These are phyloP conservation scores for Arthrobotrys entomopaga DNA, from an alignment of 2,329 filamentous ascomycete genomes.

Conservation along the genomic window DNA sequence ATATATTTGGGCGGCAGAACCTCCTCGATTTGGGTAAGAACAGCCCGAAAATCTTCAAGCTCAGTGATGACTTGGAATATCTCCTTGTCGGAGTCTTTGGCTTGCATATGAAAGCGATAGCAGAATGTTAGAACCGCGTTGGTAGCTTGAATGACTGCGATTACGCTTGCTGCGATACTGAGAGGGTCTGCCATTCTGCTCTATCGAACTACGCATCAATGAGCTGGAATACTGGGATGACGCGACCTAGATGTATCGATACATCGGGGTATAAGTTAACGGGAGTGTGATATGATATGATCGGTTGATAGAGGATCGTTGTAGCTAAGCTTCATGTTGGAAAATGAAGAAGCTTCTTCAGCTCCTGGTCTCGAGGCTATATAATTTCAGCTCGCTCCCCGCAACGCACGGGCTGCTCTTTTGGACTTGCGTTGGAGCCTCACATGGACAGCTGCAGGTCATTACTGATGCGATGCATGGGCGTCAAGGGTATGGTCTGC, in stretches of 20 bases:
- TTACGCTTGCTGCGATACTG: constrained; percentile 32
- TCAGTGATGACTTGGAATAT: constrained; percentile 27
- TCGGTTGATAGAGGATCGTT: background rate
- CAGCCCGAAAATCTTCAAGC: constrained; percentile 13
- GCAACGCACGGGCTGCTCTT: background rate
- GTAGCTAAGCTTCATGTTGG: background rate
- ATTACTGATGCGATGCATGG: background rate
- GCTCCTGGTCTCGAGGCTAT: too few relatives aligned
- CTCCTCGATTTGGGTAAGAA: constrained; percentile 27
- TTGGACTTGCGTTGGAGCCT: background rate
- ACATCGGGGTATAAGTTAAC: background rate
- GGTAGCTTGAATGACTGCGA: constrained; percentile 22
- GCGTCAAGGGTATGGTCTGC: background rate
- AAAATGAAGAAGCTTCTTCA: background rate
- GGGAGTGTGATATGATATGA: background rate
- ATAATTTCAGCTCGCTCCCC: background rate
- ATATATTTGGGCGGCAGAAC: constrained; percentile 8
- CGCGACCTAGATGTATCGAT: background rate
- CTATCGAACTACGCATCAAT: background rate
- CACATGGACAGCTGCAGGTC: background rate
- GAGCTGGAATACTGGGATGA: background rate
- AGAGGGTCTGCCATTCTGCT: constrained; percentile 24
- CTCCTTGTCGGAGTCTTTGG: constrained; percentile 26
- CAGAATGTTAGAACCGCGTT: constrained; percentile 39
- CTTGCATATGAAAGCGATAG: constrained; percentile 26